A percentile compares a stretch with the other conserved stretches of the same genome.
phyloP scores from a whole-genome alignment of 805 yeast species.

The Sugiyamaella chiloensis region DNA sequence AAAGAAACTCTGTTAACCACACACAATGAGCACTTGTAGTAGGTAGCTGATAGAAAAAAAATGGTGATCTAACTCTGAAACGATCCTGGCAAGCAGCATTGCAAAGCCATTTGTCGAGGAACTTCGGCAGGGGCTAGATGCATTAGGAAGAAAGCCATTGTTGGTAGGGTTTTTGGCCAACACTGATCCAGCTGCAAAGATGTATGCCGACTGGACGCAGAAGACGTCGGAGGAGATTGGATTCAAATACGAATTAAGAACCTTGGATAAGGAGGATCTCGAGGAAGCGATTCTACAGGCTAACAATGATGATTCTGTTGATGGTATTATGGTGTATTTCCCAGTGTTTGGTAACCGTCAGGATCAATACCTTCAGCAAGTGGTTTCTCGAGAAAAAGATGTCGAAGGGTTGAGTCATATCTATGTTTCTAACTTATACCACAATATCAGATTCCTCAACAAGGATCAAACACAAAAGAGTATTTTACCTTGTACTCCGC shows the following conservation, averaged over 20 bases:
- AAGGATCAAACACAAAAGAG: slow-evolving; percentile 67
- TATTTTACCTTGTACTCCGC: slow-evolving; percentile 93
- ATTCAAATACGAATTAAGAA: slow-evolving; percentile 73
- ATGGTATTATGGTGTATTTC: slow-evolving; percentile 96
- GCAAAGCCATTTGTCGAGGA: slow-evolving; percentile 81
- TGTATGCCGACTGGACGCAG: slow-evolving; percentile 95
- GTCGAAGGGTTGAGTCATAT: slow-evolving; percentile 93
- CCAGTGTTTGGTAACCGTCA: slow-evolving; percentile 95
- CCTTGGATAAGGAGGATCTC: slow-evolving; percentile 73
- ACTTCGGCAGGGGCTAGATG: slow-evolving; percentile 53
- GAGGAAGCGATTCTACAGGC: slow-evolving; percentile 83
- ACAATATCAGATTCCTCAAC: slow-evolving; percentile 83
- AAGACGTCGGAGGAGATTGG: slow-evolving; percentile 87
- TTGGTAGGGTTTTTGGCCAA: slow-evolving; percentile 92
- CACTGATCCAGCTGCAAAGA: slow-evolving; percentile 88
- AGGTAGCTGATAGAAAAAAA: not conserved
- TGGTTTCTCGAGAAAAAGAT: slow-evolving; percentile 85
- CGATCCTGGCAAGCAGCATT: slow-evolving; percentile 81
- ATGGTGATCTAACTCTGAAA: too few relatives aligned
- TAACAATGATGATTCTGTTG: slow-evolving; percentile 67
- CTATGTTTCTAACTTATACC: slow-evolving; percentile 92
- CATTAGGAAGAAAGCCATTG: slow-evolving; percentile 58
- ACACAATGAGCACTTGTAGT: slow-evolving; percentile 10
- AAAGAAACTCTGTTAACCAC: too few relatives aligned
- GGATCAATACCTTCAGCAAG: slow-evolving; percentile 93